Percentiles rank a stretch among this genome's conserved stretches.
Evolutionary conservation across 2,329 filamentous ascomycete species (phyloP).

Genomic region (Escovopsis sp.): DNA sequence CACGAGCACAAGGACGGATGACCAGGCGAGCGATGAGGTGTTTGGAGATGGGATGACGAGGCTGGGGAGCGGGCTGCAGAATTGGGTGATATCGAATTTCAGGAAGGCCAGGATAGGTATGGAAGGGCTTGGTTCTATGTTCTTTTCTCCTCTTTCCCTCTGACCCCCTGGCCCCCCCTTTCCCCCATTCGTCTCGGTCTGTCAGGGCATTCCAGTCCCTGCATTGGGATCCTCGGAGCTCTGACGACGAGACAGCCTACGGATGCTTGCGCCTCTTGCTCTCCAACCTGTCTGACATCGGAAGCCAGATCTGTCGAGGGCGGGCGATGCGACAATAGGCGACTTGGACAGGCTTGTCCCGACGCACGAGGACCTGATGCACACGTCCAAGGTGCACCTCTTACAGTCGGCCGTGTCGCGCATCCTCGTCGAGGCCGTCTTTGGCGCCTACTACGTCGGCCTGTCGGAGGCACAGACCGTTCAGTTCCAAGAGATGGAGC

Average conservation of each 20-base stretch:
- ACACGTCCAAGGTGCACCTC: conserved; percentile 42
- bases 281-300: too few species aligned
- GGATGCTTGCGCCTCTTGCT: too few species aligned
- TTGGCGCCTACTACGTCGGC: conserved; percentile 48
- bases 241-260: too few species aligned
- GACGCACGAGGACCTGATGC: conserved; percentile 39
- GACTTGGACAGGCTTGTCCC: conserved; percentile 36
- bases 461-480: conserved; percentile 37
- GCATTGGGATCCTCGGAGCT: too few species aligned
- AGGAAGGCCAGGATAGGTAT: conserved; percentile 45
- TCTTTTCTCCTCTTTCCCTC: too few species aligned
- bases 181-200: too few species aligned
- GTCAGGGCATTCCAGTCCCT: too few species aligned
- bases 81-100: conserved; percentile 59
- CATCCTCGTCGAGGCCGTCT: conserved; percentile 45
- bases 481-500: conserved; percentile 34
- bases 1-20: conserved; percentile 44
- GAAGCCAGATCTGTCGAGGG: conserved; percentile 28
- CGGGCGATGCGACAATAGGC: conserved; percentile 24
- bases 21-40: conserved; percentile 49
- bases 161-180: too few species aligned
- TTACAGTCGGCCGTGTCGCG: conserved; percentile 46
- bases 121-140: too few species aligned
- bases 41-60: conserved; percentile 46
- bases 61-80: conserved; percentile 53